Evolutionary conservation across 345 rosid species (phyloP).

Genomic region (Rhizophora apiculata): DNA sequence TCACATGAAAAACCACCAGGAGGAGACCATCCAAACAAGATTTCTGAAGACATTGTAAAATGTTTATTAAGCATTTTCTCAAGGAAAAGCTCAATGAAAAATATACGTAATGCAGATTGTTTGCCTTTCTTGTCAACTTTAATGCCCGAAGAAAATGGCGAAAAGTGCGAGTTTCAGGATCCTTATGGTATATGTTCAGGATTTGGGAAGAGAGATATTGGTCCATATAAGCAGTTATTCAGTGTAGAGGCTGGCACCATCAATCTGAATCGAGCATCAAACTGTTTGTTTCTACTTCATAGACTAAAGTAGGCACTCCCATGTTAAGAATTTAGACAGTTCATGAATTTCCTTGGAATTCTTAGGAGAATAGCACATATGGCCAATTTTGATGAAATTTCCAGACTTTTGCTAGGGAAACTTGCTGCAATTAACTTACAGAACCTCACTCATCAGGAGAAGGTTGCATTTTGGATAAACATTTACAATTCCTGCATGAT

Average conservation of each 20-base stretch:
- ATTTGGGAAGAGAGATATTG: slow-evolving; percentile 55
- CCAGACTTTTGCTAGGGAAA: slow-evolving; percentile 60
- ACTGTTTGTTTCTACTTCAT: slow-evolving; percentile 51
- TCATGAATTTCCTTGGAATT: neutral
- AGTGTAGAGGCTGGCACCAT: slow-evolving; percentile 49
- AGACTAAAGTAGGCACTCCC: slow-evolving; percentile 54
- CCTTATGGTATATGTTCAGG: slow-evolving; percentile 55
- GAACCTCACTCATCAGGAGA: slow-evolving; percentile 74
- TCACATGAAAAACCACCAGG: slow-evolving; percentile 23
- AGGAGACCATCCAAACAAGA: slow-evolving; percentile 49
- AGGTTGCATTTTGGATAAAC: slow-evolving; percentile 95
- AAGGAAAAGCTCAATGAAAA: slow-evolving; percentile 54
- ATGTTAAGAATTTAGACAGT: neutral
- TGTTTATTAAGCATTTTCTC: slow-evolving; percentile 58
- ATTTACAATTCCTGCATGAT: slow-evolving; percentile 86
- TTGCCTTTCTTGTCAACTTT: slow-evolving; percentile 27
- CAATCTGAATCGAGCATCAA: slow-evolving; percentile 45
- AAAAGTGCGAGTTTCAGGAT: slow-evolving; percentile 37
- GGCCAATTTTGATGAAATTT: slow-evolving; percentile 17
- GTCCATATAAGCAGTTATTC: slow-evolving; percentile 54
- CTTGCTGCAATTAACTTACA: slow-evolving; percentile 52
- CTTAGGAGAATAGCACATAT: slow-evolving; percentile 1
- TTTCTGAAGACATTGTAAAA: slow-evolving; percentile 64
- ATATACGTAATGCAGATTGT: slow-evolving; percentile 25
- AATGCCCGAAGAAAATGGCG: slow-evolving; percentile 27